Conservation (phyloP, 257 asterid species). For the Solanum lycopersicoides region DNA sequence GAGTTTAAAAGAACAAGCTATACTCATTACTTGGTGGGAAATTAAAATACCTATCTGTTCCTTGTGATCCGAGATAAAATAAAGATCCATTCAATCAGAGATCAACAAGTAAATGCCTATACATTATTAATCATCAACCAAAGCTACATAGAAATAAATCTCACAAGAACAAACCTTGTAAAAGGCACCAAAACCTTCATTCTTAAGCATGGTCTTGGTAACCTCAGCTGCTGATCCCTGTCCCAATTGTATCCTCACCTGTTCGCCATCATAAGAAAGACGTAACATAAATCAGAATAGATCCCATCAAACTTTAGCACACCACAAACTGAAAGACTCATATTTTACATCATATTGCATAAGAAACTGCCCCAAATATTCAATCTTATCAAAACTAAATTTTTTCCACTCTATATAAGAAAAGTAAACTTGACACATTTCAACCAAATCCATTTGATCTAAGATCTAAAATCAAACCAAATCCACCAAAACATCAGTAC, state of each 20-base stretch:
- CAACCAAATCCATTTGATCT: constrained; percentile 1
- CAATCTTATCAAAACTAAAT: not conserved
- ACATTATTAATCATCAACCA: not conserved
- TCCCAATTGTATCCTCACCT: constrained; percentile 98
- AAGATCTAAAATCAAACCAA: constrained; percentile 15
- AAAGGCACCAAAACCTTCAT: constrained; percentile 78
- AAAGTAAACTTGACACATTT: not conserved
- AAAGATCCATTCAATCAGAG: not conserved
- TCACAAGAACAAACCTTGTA: constrained; percentile 55
- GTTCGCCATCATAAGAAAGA: constrained; percentile 1
- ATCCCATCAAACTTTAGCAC: not conserved
- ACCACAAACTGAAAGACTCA: not conserved
- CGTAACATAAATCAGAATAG: not conserved
- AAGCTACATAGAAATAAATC: not conserved
- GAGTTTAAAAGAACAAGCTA: not conserved
- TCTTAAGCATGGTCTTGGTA: constrained; percentile 66
- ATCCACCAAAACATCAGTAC: not conserved
- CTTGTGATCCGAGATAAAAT: not conserved
- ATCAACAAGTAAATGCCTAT: not conserved
- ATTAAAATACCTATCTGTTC: not conserved
- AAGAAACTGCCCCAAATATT: not conserved
- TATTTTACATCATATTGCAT: not conserved
- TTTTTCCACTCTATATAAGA: not conserved
- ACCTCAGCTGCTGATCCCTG: constrained; percentile 86
- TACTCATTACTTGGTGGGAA: not conserved